These are phyloP conservation scores for Alternaria conjuncta DNA, from an alignment of 2,329 filamentous ascomycete species.

Conservation along the genomic window DNA sequence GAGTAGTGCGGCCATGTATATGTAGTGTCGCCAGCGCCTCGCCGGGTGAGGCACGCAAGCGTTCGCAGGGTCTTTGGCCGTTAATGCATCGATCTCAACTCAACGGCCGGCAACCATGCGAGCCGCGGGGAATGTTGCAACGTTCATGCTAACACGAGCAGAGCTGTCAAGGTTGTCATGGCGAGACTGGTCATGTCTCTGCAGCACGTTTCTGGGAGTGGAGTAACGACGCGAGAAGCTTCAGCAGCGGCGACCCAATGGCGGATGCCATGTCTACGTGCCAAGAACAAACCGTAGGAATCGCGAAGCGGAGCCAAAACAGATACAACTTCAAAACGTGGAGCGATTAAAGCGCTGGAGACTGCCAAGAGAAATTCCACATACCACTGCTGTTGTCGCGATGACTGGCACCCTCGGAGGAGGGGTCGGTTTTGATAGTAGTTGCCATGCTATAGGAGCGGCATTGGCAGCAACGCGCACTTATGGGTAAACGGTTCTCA, in stretches of 20 bases:
- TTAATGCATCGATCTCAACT: constrained; percentile 33
- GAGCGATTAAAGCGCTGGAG: constrained; percentile 33
- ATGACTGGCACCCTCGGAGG: constrained; percentile 35
- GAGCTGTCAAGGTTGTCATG: constrained; percentile 15
- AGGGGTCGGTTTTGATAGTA: constrained; percentile 43
- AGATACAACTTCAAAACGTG: constrained; percentile 38
- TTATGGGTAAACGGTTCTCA: constrained; percentile 17
- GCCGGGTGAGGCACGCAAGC: constrained; percentile 14
- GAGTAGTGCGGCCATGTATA: constrained; percentile 41
- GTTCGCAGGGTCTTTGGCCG: constrained; percentile 15
- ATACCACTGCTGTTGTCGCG: constrained; percentile 43
- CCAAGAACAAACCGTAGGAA: constrained; percentile 33
- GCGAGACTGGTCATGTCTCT: constrained; percentile 44
- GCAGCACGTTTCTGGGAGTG: constrained; percentile 27
- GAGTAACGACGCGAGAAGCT: constrained; percentile 19
- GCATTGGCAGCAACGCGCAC: constrained; percentile 35
- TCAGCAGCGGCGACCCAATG: constrained; percentile 26
- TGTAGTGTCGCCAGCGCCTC: constrained; percentile 30
- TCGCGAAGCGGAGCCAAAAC: constrained; percentile 42
- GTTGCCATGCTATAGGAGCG: constrained; percentile 41
- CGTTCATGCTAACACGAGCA: constrained; percentile 32
- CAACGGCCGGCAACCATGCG: constrained; percentile 30
- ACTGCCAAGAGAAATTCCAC: constrained; percentile 29
- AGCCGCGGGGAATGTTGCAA: constrained; percentile 33
- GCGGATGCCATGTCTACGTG: constrained; percentile 9